phyloP scores from a whole-genome alignment of 352 stramenopile genomes.

The Globisporangium mamillatum region DNA sequence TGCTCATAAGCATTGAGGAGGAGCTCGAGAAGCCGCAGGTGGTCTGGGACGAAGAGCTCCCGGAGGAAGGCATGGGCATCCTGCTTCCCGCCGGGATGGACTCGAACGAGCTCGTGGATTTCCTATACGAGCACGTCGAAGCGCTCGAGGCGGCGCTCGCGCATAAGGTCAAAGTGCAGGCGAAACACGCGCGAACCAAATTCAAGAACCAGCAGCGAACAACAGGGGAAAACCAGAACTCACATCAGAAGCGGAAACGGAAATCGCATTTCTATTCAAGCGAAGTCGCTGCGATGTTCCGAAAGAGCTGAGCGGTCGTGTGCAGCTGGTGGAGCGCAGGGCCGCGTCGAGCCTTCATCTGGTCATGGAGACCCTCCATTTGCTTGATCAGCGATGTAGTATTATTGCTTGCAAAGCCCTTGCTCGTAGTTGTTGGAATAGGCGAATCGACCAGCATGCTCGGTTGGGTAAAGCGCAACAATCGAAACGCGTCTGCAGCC shows the following conservation, averaged over 20 bases:
- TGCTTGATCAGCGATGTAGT: conserved; percentile 19
- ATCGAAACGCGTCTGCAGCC: conserved; percentile 41
- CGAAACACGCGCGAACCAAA: conserved; percentile 10
- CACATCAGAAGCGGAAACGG: conserved; percentile 9
- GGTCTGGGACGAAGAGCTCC: conserved; percentile 46
- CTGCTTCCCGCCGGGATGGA: conserved; percentile 69
- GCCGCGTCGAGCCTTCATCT: conserved; percentile 12
- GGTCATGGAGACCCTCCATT: conserved; percentile 19
- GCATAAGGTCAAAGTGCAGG: conserved; percentile 25
- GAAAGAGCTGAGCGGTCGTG: conserved; percentile 30
- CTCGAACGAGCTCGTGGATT: conserved; percentile 44
- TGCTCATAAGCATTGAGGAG: conserved; percentile 55
- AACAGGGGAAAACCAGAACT: conserved; percentile 1
- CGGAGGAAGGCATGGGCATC: conserved; percentile 65
- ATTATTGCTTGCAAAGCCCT: background rate
- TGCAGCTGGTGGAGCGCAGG: conserved; percentile 15
- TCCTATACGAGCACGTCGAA: conserved; percentile 61
- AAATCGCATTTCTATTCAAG: conserved; percentile 59
- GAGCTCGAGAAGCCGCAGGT: conserved; percentile 34
- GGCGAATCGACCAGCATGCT: conserved; percentile 5
- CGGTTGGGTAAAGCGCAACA: conserved; percentile 49
- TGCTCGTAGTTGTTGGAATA: conserved; percentile 7
- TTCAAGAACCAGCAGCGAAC: conserved; percentile 6
- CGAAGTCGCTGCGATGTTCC: conserved; percentile 50
- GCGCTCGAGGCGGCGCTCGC: conserved; percentile 54